phyloP scores from a whole-genome alignment of 257 asterid species.

The Solanum lycopersicoides region DNA sequence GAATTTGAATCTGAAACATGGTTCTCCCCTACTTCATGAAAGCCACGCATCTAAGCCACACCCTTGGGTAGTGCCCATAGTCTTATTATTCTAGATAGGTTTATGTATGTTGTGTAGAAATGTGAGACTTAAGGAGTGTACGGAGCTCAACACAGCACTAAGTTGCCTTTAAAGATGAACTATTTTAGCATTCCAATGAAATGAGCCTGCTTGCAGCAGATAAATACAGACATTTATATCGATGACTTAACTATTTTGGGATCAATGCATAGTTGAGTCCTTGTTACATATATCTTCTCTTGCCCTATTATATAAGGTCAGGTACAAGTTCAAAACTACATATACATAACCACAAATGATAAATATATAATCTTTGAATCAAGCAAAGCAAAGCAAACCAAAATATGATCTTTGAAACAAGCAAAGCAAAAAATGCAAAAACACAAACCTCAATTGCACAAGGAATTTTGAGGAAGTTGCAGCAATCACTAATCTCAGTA shows the following conservation, averaged over 20 bases:
- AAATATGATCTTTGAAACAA: neutral
- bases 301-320: neutral
- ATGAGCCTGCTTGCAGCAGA: neutral
- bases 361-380: neutral
- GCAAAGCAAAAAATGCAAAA: neutral
- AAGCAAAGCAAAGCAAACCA: neutral
- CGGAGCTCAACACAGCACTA: neutral
- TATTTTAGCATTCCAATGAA: neutral
- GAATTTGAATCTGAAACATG: neutral
- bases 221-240: neutral
- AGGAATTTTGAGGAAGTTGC: conserved; percentile 70
- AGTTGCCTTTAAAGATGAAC: neutral
- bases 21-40: neutral
- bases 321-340: neutral
- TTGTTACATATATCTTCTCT: neutral
- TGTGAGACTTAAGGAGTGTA: neutral
- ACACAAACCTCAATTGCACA: conserved; percentile 68
- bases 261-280: neutral
- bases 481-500: conserved; percentile 77
- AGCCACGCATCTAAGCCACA: neutral
- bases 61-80: neutral
- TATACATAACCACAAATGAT: neutral
- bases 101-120: neutral
- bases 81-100: neutral
- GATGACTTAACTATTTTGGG: neutral